Evolutionary conservation across 2,329 filamentous ascomycete species (phyloP).

Genomic region (Trichoderma guizhouense): DNA sequence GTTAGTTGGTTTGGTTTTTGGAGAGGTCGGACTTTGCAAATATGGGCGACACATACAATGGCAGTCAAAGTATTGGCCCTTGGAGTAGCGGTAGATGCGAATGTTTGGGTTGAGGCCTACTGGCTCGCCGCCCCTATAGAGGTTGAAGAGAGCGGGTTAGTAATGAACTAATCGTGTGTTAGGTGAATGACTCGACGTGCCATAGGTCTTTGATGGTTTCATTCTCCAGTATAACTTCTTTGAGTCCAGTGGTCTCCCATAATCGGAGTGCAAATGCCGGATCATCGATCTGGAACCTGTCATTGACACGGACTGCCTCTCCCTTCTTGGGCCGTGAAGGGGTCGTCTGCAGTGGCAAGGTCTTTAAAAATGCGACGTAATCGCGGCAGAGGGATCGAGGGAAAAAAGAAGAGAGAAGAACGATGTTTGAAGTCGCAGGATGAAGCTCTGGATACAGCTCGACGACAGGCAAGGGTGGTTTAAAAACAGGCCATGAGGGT

Average conservation of each 20-base stretch:
- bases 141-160: background rate
- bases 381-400: slow-evolving; percentile 70
- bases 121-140: slow-evolving; percentile 72
- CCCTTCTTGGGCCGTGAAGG: slow-evolving; percentile 75
- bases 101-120: slow-evolving; percentile 88
- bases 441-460: slow-evolving; percentile 60
- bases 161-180: background rate
- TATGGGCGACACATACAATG: slow-evolving; percentile 62
- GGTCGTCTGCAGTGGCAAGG: slow-evolving; percentile 71
- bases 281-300: slow-evolving; percentile 82
- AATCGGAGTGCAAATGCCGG: slow-evolving; percentile 67
- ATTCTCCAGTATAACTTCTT: slow-evolving; percentile 51
- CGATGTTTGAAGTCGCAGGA: slow-evolving; percentile 56
- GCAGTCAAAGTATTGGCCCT: slow-evolving; percentile 86
- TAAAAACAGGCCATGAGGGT: slow-evolving; percentile 67
- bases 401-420: slow-evolving; percentile 72
- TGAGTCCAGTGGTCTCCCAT: slow-evolving; percentile 75
- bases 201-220: slow-evolving; percentile 41
- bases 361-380: slow-evolving; percentile 69
- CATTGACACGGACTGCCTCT: slow-evolving; percentile 81
- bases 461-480: slow-evolving; percentile 62
- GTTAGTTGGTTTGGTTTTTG: background rate
- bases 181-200: slow-evolving; percentile 33
- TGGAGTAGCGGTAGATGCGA: slow-evolving; percentile 79
- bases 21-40: background rate